Evolutionary conservation across 1,139 yeast species (phyloP), one percentile per base, ranked within the genome.

Genomic region (Zygosaccharomyces pseudobailii): DNA sequence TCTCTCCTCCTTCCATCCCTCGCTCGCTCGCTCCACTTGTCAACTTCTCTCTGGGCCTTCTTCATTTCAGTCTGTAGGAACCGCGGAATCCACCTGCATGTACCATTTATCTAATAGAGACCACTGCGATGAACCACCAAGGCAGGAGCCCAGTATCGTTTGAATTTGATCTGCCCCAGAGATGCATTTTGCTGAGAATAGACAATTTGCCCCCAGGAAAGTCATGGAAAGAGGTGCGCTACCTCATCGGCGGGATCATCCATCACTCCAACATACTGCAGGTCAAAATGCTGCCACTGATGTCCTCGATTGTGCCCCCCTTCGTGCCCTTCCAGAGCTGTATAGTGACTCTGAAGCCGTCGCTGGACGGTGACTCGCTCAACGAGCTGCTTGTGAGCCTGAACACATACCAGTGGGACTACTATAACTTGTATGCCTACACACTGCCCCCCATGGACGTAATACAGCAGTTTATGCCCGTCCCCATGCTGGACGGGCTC

Each of bases 121-220:
- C 33, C 13, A 6, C 27, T 24, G 33, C 33, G 33, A 30, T 22
- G n/a, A 31, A 19, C 13, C 28, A 25, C 28, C 32, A 22, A 6
- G 31, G 43, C 19, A 41, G 43, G 21, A 42, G 37, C 20, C 23
- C 19, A 10, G 35, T n/a, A 17, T 27, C 24, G 28, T 35, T 20
- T 10, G 38, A 35, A 17, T 35, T 20, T 35, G 38, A 22, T 20
- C 39, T 28, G 33, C 20, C 17, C n/a, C 36, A 40, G 31, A 45
- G 49, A 6, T 45, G 46, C 5, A 42, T 54, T 8, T 32, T 48
- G 30, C 30, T 58, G 20, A 53, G 61, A 43, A 57, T 65, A 21
- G 68, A 63, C 45, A 63, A 65, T 51, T 43, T 65, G 27, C 68
- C 68, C 31, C 66, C 65, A 28, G 62, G 61, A 19, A 63, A 65